Percentiles rank a stretch among this genome's conserved stretches.
Evolutionary conservation across 495 filamentous ascomycete species (phyloP).

Genomic region (Achaetomiella virescens): DNA sequence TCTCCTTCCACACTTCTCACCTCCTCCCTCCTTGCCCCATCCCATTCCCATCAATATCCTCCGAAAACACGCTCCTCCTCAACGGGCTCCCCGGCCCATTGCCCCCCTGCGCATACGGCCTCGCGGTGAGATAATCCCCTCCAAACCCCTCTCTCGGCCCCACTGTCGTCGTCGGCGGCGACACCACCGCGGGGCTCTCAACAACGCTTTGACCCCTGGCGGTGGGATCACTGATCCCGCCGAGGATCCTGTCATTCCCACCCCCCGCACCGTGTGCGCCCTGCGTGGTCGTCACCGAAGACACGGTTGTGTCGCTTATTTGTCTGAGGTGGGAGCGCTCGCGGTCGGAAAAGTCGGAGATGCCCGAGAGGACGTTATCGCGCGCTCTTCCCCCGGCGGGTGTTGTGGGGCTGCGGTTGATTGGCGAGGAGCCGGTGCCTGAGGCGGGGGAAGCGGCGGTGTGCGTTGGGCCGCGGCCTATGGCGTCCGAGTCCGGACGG

Average conservation of each 20-base stretch:
- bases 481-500: slow-evolving; percentile 29
- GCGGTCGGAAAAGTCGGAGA: slow-evolving; percentile 39
- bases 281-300: slow-evolving; percentile 22
- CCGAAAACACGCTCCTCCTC: slow-evolving; percentile 17
- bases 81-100: slow-evolving; percentile 5
- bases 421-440: not conserved
- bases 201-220: not conserved
- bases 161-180: slow-evolving; percentile 8
- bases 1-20: not conserved
- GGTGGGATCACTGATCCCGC: not conserved
- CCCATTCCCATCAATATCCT: slow-evolving; percentile 8
- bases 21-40: not conserved
- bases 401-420: not conserved
- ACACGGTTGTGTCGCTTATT: slow-evolving; percentile 40
- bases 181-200: slow-evolving; percentile 8
- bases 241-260: not conserved
- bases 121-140: slow-evolving; percentile 5
- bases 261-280: not conserved
- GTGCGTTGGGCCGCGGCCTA: slow-evolving; percentile 11
- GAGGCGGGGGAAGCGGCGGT: not conserved
- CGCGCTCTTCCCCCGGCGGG: slow-evolving; percentile 3
- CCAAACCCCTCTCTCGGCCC: not conserved
- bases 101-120: slow-evolving; percentile 7
- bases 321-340: slow-evolving; percentile 42
- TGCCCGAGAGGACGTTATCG: slow-evolving; percentile 30